Evolutionary conservation across 1,284 basidiomycete species (phyloP).

Genomic region (Naganishia cerealis): DNA sequence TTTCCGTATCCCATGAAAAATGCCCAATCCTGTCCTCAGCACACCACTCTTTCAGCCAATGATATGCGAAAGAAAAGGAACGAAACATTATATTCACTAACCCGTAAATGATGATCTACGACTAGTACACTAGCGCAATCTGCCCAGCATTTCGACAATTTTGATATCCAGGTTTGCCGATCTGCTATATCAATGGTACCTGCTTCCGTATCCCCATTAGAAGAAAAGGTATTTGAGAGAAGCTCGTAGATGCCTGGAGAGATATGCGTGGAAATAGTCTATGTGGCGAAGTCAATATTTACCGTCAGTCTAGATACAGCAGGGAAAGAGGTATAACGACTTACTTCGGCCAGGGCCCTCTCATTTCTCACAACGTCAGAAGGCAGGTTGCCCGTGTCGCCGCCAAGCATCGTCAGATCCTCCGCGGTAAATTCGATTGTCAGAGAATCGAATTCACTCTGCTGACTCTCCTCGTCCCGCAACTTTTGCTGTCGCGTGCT

Average conservation of each 20-base stretch:
- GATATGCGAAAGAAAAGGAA: neutral
- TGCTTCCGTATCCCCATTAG: conserved; percentile 44
- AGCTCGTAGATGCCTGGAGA: conserved; percentile 65
- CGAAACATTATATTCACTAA: conserved; percentile 42
- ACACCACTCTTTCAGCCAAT: neutral
- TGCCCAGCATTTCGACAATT: conserved; percentile 74
- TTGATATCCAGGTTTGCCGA: conserved; percentile 52
- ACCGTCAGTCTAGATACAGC: neutral
- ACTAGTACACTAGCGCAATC: conserved; percentile 67
- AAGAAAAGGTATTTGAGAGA: conserved; percentile 59
- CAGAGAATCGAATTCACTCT: conserved; percentile 57
- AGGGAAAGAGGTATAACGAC: neutral
- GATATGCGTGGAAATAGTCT: conserved; percentile 63
- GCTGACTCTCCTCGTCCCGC: conserved; percentile 70
- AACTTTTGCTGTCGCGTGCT: conserved; percentile 46
- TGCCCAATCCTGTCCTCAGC: conserved; percentile 63
- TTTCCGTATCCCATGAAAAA: conserved; percentile 62
- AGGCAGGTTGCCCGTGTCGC: conserved; percentile 6
- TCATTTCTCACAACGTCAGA: conserved; percentile 40
- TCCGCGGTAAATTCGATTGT: conserved; percentile 49
- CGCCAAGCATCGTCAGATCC: conserved; percentile 38
- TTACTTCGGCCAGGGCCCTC: conserved; percentile 46
- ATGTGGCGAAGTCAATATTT: neutral
- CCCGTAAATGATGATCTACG: conserved; percentile 63
- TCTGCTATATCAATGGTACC: conserved; percentile 45